Percentiles rank a stretch among this genome's conserved stretches.
Conservation (phyloP, 2,329 filamentous ascomycete species). For the Epicoccum nigrum region DNA sequence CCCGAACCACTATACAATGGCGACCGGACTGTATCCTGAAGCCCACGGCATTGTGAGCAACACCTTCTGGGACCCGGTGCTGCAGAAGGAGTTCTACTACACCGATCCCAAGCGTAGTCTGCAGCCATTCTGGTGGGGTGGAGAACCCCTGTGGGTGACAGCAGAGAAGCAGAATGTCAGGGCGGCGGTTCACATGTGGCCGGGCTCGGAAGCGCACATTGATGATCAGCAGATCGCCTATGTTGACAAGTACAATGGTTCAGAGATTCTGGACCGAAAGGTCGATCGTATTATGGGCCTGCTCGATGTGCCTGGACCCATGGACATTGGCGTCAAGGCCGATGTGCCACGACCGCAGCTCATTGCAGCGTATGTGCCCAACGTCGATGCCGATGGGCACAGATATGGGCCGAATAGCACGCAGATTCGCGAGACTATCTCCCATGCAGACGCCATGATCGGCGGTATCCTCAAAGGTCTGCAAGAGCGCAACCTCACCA, state of each 20-base stretch:
- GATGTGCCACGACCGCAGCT: slow-evolving; percentile 76
- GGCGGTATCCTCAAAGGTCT: slow-evolving; percentile 76
- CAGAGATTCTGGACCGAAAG: slow-evolving; percentile 76
- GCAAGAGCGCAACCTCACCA: slow-evolving; percentile 79
- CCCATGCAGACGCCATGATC: slow-evolving; percentile 81
- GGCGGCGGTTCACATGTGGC: slow-evolving; percentile 97
- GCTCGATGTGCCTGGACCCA: slow-evolving; percentile 79
- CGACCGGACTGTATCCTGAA: slow-evolving; percentile 90
- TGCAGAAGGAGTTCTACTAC: slow-evolving; percentile 84
- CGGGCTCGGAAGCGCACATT: slow-evolving; percentile 89
- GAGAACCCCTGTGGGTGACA: slow-evolving; percentile 92
- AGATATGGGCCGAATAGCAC: slow-evolving; percentile 93
- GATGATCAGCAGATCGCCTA: slow-evolving; percentile 75
- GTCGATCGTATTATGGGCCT: slow-evolving; percentile 80
- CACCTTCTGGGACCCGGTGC: slow-evolving; percentile 84
- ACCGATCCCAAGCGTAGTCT: slow-evolving; percentile 77
- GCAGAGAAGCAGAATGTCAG: slow-evolving; percentile 81
- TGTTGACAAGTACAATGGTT: slow-evolving; percentile 82
- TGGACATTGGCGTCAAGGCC: slow-evolving; percentile 59
- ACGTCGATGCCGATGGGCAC: slow-evolving; percentile 88
- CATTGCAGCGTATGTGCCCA: slow-evolving; percentile 92
- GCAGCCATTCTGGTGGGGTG: slow-evolving; percentile 91
- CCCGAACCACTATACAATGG: slow-evolving; percentile 90
- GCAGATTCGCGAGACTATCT: slow-evolving; percentile 80
- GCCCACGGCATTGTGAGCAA: slow-evolving; percentile 93